Percentiles rank a stretch among this genome's conserved stretches.
Conservation (phyloP, 768 basidiomycete genomes). For the Lentinus tigrinus region DNA sequence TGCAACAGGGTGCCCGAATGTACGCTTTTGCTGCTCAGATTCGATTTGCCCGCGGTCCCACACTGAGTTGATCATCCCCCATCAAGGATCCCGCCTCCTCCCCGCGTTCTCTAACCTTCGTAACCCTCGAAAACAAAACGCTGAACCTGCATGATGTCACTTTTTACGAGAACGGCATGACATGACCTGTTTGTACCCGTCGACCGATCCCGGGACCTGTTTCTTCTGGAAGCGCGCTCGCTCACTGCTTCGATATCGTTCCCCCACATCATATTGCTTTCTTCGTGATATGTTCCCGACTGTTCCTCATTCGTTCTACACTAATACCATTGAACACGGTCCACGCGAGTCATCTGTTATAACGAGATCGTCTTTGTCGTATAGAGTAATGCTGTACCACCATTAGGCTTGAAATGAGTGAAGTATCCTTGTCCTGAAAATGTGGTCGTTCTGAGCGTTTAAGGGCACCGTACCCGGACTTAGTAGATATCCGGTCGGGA, state of each 20-base stretch:
- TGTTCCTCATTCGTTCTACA: not conserved
- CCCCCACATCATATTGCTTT: not conserved
- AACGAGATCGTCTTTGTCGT: not conserved
- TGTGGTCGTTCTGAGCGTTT: no score
- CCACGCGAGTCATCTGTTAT: not conserved
- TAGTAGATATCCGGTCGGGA: no score
- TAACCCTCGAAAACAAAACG: not conserved
- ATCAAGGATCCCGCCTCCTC: conserved; percentile 22
- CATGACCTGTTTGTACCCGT: not conserved
- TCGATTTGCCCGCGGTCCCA: conserved; percentile 16
- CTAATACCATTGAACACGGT: not conserved
- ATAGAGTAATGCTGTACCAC: conserved; percentile 2
- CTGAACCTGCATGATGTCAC: not conserved
- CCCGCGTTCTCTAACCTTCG: conserved; percentile 8
- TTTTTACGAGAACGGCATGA: not conserved
- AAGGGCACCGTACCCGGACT: no score
- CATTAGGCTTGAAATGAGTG: not conserved
- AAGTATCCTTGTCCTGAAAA: no score
- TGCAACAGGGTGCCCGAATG: conserved; percentile 57
- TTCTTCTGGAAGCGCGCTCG: not conserved
- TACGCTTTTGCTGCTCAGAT: conserved; percentile 45
- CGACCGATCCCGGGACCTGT: not conserved
- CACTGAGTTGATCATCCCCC: conserved; percentile 23
- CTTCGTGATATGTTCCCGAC: no score
- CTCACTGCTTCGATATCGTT: not conserved